These are phyloP conservation scores for Vitis amurensis DNA, from an alignment of 164 flowering plant genomes.

Conservation along the genomic window DNA sequence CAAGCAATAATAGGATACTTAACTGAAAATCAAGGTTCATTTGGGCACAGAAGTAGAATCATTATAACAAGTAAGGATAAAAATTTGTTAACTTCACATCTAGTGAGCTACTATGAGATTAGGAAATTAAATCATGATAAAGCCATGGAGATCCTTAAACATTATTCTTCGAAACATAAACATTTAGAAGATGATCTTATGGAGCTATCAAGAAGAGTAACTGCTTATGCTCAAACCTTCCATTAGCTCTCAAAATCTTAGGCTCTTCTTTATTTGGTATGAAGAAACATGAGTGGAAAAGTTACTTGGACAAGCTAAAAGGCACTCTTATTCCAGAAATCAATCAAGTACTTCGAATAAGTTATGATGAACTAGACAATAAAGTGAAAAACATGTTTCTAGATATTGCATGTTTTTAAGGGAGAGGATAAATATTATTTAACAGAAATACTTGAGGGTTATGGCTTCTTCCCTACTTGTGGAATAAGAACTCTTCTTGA, in stretches of 20 bases:
- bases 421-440: background rate
- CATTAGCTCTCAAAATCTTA: slow-evolving; percentile 1
- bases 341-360: background rate
- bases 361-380: background rate
- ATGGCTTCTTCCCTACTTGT: background rate
- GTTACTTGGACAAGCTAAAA: background rate
- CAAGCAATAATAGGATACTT: background rate
- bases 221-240: background rate
- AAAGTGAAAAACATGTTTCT: background rate
- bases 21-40: background rate
- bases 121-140: background rate
- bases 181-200: background rate
- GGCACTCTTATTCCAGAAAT: background rate
- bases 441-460: background rate
- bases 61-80: slow-evolving; percentile 6
- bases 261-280: background rate
- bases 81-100: background rate
- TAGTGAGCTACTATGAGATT: background rate
- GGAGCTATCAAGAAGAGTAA: background rate
- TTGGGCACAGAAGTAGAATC: slow-evolving; percentile 6
- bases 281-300: background rate
- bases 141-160: background rate
- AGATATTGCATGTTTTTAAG: slow-evolving; percentile 6
- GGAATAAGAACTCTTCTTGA: slow-evolving; percentile 1
- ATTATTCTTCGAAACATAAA: background rate